phyloP scores from a whole-genome alignment of 176 grass and related monocot species.

The Aegilops speltoides region DNA sequence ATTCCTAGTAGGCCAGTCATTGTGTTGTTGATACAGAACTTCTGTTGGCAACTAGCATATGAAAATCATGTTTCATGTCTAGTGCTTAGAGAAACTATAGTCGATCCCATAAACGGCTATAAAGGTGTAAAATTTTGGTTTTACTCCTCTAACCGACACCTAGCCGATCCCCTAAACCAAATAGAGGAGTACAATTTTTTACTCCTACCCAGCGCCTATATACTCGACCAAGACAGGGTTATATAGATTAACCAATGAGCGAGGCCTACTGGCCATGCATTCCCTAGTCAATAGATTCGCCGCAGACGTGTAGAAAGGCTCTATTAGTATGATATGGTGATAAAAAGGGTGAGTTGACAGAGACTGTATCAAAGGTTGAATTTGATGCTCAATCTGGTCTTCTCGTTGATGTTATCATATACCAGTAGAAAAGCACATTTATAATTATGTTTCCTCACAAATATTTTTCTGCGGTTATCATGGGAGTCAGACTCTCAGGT shows the following conservation, averaged over 20 bases:
- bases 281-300: background rate
- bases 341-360: conserved; percentile 24
- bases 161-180: too few species aligned
- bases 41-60: conserved; percentile 80
- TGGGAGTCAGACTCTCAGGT: background rate
- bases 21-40: conserved; percentile 34
- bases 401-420: too few species aligned
- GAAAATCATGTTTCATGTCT: conserved; percentile 69
- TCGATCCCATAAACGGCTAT: too few species aligned
- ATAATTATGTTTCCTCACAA: too few species aligned
- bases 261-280: background rate
- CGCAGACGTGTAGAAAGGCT: conserved; percentile 24
- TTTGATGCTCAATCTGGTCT: too few species aligned
- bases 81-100: background rate
- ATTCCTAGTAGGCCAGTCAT: too few species aligned
- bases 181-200: too few species aligned
- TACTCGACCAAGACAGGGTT: background rate
- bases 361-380: conserved; percentile 16
- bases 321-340: background rate
- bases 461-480: background rate
- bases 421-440: background rate
- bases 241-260: conserved; percentile 16
- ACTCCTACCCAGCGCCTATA: too few species aligned
- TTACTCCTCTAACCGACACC: too few species aligned
- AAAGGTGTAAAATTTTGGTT: too few species aligned